These are phyloP conservation scores for Yamadazyma nakazawae DNA, from an alignment of 805 yeast genomes.

Conservation along the genomic window DNA sequence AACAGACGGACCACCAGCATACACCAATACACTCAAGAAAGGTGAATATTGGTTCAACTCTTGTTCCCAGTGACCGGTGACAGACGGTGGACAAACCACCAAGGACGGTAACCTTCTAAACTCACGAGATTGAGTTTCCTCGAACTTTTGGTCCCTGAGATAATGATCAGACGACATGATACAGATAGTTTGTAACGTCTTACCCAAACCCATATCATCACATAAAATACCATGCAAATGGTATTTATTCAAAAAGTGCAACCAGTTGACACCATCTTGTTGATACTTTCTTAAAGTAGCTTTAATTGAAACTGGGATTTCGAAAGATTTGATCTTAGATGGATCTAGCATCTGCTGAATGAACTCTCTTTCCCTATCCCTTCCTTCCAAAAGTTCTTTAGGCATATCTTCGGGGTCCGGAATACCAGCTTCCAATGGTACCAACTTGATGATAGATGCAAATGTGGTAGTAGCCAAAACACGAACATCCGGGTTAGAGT, in stretches of 20 bases:
- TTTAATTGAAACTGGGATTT: slow-evolving; percentile 83
- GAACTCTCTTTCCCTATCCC: slow-evolving; percentile 91
- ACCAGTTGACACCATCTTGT: slow-evolving; percentile 98
- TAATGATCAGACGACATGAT: slow-evolving; percentile 96
- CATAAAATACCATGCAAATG: slow-evolving; percentile 96
- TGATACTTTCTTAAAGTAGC: slow-evolving; percentile 94
- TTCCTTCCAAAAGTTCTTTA: slow-evolving; percentile 72
- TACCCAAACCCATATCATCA: slow-evolving; percentile 99
- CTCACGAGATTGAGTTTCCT: slow-evolving; percentile 58
- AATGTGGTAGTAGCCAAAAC: slow-evolving; percentile 90
- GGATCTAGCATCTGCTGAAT: slow-evolving; percentile 98
- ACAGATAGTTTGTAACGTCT: slow-evolving; percentile 94
- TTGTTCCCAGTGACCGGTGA: slow-evolving; percentile 99
- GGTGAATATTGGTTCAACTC: slow-evolving; percentile 90
- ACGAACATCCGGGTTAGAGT: slow-evolving; percentile 83
- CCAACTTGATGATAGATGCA: slow-evolving; percentile 92
- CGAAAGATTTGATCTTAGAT: slow-evolving; percentile 80
- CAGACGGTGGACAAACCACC: slow-evolving; percentile 93
- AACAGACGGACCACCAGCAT: slow-evolving; percentile 87
- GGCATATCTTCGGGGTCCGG: slow-evolving; percentile 95
- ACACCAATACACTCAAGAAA: slow-evolving; percentile 73
- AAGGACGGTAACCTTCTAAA: slow-evolving; percentile 76
- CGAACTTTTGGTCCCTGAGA: slow-evolving; percentile 68
- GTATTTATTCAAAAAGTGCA: slow-evolving; percentile 90
- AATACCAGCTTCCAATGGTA: slow-evolving; percentile 96